A percentile compares a stretch with the other conserved stretches of the same genome.
These are phyloP conservation scores for Coix lacrymajobi DNA, from an alignment of 176 grass and related monocot species.

Conservation along the genomic window DNA sequence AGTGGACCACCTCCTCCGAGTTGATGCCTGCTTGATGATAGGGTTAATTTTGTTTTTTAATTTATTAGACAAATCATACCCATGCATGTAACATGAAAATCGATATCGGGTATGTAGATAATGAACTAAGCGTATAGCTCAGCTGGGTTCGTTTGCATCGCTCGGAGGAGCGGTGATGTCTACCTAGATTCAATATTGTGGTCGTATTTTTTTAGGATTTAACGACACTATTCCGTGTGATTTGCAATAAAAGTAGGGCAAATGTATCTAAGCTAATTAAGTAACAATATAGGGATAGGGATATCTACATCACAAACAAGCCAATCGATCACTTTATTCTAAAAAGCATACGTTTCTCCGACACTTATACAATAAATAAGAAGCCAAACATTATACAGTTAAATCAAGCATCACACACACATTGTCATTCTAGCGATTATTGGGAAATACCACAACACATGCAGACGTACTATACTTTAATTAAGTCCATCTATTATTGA, in stretches of 20 bases:
- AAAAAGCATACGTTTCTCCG: neutral
- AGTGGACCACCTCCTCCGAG: too few species aligned
- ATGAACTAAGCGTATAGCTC: too few species aligned
- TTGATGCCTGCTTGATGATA: too few species aligned
- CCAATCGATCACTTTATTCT: neutral
- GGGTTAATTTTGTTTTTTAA: too few species aligned
- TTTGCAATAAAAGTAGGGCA: neutral
- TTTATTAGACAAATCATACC: too few species aligned
- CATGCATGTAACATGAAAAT: too few species aligned
- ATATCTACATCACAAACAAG: neutral
- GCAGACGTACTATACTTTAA: too few species aligned
- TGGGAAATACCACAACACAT: neutral
- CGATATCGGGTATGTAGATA: too few species aligned
- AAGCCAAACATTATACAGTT: neutral
- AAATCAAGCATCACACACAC: neutral
- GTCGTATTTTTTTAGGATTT: too few species aligned
- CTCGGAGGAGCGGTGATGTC: too few species aligned
- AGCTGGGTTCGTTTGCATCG: too few species aligned
- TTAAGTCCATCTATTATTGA: neutral
- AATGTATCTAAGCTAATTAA: neutral
- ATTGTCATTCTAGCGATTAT: neutral
- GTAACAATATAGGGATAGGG: neutral
- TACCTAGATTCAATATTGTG: too few species aligned
- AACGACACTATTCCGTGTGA: neutral
- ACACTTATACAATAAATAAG: neutral